A percentile compares a stretch with the other conserved stretches of the same genome.
Conservation (phyloP, 202 grass and related monocot genomes). For the Miscanthus sacchariflorus region DNA sequence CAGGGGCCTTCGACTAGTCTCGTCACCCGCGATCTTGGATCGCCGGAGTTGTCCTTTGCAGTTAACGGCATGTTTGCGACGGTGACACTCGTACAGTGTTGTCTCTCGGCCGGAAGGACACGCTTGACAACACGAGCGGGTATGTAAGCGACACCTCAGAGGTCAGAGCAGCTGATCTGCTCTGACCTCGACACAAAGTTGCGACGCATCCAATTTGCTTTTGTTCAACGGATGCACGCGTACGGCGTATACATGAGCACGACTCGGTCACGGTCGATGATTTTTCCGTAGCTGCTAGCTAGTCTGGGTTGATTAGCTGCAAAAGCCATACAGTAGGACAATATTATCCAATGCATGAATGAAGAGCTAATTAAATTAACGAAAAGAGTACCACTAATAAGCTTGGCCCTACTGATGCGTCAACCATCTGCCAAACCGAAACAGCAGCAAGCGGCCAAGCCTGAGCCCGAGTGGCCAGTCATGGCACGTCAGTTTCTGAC, state of each 20-base stretch:
- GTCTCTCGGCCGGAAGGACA: not conserved
- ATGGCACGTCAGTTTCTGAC: not conserved
- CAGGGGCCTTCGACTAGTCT: not conserved
- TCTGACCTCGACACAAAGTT: not conserved
- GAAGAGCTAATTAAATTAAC: too few relatives aligned
- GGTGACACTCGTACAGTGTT: not conserved
- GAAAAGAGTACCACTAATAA: not conserved
- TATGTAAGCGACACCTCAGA: not conserved
- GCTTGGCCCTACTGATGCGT: not conserved
- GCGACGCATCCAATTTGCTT: not conserved
- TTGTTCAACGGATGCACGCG: not conserved
- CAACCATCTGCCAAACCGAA: not conserved
- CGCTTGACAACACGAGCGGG: not conserved
- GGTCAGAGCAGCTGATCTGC: not conserved
- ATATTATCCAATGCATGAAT: too few relatives aligned
- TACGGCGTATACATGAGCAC: not conserved
- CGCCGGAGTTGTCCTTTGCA: slow-evolving; percentile 12
- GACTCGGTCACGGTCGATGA: not conserved
- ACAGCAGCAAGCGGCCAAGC: slow-evolving; percentile 31
- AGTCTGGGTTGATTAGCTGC: not conserved
- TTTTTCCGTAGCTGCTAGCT: not conserved
- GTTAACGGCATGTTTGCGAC: not conserved
- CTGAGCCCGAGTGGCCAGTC: not conserved
- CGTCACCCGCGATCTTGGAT: not conserved
- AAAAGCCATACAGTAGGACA: not conserved